Percentiles rank a stretch among this genome's conserved stretches.
These are phyloP conservation scores for Amphicarpaea edgeworthii DNA, from an alignment of 306 rosid species.

Conservation along the genomic window DNA sequence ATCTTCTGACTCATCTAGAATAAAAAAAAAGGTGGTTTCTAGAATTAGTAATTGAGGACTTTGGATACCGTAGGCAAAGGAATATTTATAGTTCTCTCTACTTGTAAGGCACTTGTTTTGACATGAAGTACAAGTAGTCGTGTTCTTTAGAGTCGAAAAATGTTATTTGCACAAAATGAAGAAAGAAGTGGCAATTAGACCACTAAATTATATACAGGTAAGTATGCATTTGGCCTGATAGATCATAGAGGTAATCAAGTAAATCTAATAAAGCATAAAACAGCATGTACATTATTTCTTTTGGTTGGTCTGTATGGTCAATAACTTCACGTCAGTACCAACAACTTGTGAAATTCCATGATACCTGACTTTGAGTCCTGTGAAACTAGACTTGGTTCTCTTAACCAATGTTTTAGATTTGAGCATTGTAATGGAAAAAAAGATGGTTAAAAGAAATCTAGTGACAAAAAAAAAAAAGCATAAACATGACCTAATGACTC, in stretches of 20 bases:
- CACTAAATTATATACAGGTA: background rate
- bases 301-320: background rate
- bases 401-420: no score
- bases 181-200: background rate
- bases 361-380: no score
- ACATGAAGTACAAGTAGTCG: background rate
- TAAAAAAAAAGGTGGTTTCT: constrained; percentile 39
- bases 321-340: no score
- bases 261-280: background rate
- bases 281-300: background rate
- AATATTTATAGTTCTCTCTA: constrained; percentile 14
- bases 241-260: background rate
- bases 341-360: no score
- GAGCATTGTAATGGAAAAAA: no score
- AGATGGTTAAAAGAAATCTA: no score
- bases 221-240: background rate
- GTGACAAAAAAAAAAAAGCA: no score
- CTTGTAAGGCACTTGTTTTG: constrained; percentile 9
- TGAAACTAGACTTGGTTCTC: no score
- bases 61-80: constrained; percentile 34
- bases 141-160: background rate
- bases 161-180: background rate
- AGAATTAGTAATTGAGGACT: constrained; percentile 40
- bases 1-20: constrained; percentile 50
- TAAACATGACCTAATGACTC: no score